Percentiles rank a stretch among this genome's conserved stretches.
Conservation (phyloP, 1,284 basidiomycete genomes). For the Kwoniella shivajii region DNA sequence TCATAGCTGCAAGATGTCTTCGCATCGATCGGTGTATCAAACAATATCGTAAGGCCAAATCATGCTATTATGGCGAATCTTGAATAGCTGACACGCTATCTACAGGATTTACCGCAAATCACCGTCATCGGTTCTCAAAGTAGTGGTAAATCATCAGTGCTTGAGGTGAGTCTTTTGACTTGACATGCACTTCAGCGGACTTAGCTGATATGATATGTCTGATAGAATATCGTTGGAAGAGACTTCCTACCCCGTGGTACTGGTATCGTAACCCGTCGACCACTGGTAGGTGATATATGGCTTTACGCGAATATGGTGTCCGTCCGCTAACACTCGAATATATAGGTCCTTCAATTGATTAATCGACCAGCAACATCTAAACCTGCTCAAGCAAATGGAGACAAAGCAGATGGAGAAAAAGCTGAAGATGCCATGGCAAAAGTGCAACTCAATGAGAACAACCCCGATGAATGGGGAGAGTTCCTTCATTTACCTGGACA, state of each 20-base stretch:
- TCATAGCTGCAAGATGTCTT: slow-evolving; percentile 61
- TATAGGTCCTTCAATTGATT: slow-evolving; percentile 88
- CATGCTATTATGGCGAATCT: slow-evolving; percentile 1
- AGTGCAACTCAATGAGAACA: slow-evolving; percentile 62
- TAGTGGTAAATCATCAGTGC: slow-evolving; percentile 60
- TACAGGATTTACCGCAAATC: slow-evolving; percentile 61
- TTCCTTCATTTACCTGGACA: slow-evolving; percentile 94
- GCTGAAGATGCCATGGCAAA: slow-evolving; percentile 41
- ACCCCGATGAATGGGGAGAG: slow-evolving; percentile 96
- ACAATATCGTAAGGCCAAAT: slow-evolving; percentile 50
- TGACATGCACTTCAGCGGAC: neutral
- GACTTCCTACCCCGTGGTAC: slow-evolving; percentile 96
- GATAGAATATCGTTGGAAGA: slow-evolving; percentile 91
- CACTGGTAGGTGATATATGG: slow-evolving; percentile 62
- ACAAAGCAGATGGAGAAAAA: slow-evolving; percentile 56
- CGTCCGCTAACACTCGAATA: neutral
- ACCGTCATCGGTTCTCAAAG: slow-evolving; percentile 60
- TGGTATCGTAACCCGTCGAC: slow-evolving; percentile 95
- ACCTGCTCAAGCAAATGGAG: slow-evolving; percentile 32
- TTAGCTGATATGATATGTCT: neutral
- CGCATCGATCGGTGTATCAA: slow-evolving; percentile 56
- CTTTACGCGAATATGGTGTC: neutral
- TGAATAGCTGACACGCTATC: neutral
- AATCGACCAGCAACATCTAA: slow-evolving; percentile 67
- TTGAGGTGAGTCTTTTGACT: slow-evolving; percentile 50